Evolutionary conservation across 805 yeast genomes (phyloP), one percentile per base, ranked within the genome.

Genomic region (Ogataea salicorniae): DNA sequence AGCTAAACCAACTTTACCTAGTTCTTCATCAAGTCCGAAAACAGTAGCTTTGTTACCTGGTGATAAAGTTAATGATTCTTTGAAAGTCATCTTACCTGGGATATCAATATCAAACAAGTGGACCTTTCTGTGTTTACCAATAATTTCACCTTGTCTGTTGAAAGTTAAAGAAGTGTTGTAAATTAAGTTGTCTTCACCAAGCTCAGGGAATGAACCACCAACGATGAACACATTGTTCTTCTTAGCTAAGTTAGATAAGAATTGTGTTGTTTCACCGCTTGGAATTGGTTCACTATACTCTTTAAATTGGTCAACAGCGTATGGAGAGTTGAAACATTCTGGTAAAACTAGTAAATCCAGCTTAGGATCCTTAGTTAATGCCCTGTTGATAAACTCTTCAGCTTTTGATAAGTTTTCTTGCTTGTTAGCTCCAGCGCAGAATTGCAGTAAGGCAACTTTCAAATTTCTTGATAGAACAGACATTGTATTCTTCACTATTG

Each of bases 241-340:
- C 48, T 72, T 73, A n/a, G 98, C 96, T 54, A 89, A 64, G 0
- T 64, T 61, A 0, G 89, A 72, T 43, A 92, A 68, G 43, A 86
- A 76, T 45, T 65, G 55, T 3, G 92, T 81, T 5, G 82, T 75
- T 50, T 80, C 83, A 6, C 95, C 95, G 1, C 70, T 64, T 6
- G 96, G 95, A 39, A 94, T 86, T n/a, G 66, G 57, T 65, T 94
- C 99, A 3, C 96, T 91, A 63, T 94, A 92, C 49, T 87, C 82
- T 6, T 86, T 79, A 67, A 94, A 94, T 52, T 91, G 84, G 49
- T 79, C 79, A 29, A 89, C 96, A 0, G 95, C 80, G 62, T 94
- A 94, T 3, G 98, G 98, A 1, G 97, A 87, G 65, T 92, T 94
- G 78, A 91, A 92, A 70, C 97, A 90, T 69, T 94, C 98, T 8